Conservation (phyloP, 306 rosid genomes). For the Prunus persica region Prunus_persica_NCBIv2 NC_034013.1:16224501-16225000, state of each 20-base stretch:
- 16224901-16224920: conserved; percentile 84
- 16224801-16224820: conserved; percentile 7
- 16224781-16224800: neutral
- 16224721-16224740: neutral
- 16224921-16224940: conserved; percentile 93
- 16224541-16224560: neutral
- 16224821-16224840: neutral
- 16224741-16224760: neutral
- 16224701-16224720: neutral
- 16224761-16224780: neutral
- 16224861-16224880: neutral
- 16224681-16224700: neutral
- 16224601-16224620: conserved; percentile 4
- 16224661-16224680: neutral
- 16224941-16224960: conserved; percentile 87
- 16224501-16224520: neutral
- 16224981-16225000: conserved; percentile 64
- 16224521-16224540: neutral
- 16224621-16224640: neutral
- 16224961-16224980: conserved; percentile 54
- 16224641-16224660: neutral
- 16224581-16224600: neutral
- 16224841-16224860: conserved; percentile 2
- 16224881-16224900: conserved; percentile 7
- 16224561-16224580: neutral